Base-by-base conservation (phyloP, 352 stramenopile species). In the Phytophthora megakarya region DNA sequence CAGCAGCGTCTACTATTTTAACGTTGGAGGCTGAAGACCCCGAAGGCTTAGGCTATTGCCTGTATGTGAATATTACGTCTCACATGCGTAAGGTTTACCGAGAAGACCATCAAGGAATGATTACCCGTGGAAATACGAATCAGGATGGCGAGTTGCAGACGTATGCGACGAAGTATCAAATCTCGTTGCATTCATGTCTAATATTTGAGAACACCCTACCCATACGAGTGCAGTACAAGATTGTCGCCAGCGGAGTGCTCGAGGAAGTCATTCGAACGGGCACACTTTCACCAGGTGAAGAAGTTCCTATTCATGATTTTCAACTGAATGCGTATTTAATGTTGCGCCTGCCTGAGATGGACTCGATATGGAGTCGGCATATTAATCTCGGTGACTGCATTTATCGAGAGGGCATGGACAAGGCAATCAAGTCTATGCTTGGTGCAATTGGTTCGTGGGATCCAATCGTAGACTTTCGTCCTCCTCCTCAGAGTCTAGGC, bases 81-180 rank as follows among this genome's bases (percentile, higher is more conserved):
- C 80, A 89, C 56, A 90, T 94, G 73, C 79, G 88, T 16, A 95
- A 96, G 37, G 87, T 96, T 10, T 96, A 95, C 65, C 76, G 87
- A 21, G 88, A 96, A 78, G 84, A 96, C 23, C 83, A 95, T 19
- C 84, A 92, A 54, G 81, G 84, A 25, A 74, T 91, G 40, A 65
- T 90, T 32, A 89, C 80, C 7, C 80, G 86, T 50, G 77, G 73
- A 9, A 89, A 84, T 19, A 72, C 57, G 26, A 64, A 65, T 11
- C 64, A 82, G 15, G 76, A 87, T 30, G 68, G 75, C 0, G 79
- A 88, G 33, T 35, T 86, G 39, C 85, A 93, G 56, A 88, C 81
- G 6, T 95, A 96, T 23, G 88, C 86, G 3, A 93, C 88, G 1
- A 96, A 95, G 73, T 92, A 95, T 57, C 88, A 94, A 68, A 92